A percentile compares a stretch with the other conserved stretches of the same genome.
Evolutionary conservation across 441 rosid species (phyloP).

Genomic region (Raphanus hybrid): DNA sequence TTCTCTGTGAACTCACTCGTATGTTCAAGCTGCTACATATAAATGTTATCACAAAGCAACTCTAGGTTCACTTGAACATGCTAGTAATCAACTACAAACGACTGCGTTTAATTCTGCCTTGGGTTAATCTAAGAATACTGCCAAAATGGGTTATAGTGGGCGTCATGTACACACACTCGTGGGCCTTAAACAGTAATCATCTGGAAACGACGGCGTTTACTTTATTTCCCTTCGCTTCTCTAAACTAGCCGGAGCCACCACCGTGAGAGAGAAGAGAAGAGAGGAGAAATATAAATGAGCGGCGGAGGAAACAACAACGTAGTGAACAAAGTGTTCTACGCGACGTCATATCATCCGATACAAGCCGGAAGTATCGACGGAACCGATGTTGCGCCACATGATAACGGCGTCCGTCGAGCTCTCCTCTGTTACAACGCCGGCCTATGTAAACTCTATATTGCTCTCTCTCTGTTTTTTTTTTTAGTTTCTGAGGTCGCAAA

Average conservation of each 20-base stretch:
- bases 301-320: constrained; percentile 49
- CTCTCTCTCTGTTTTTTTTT: not conserved
- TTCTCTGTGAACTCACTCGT: constrained; percentile 86
- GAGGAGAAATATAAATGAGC: constrained; percentile 21
- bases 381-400: constrained; percentile 83
- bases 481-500: not conserved
- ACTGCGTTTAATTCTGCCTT: no score
- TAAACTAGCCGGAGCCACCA: constrained; percentile 6
- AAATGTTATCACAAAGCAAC: no score
- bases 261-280: constrained; percentile 11
- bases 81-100: no score
- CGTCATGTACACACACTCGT: no score
- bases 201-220: not conserved
- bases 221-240: not conserved
- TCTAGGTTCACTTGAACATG: no score
- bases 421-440: constrained; percentile 82
- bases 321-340: constrained; percentile 77
- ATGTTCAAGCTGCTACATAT: constrained; percentile 58
- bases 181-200: not conserved
- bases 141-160: no score
- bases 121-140: no score
- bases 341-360: constrained; percentile 81
- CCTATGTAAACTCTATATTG: constrained; percentile 58
- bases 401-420: constrained; percentile 80
- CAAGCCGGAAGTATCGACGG: constrained; percentile 97